These are phyloP conservation scores for Thalassiosira livingstoniorum DNA, from an alignment of 352 stramenopile species.

Conservation along the genomic window DNA sequence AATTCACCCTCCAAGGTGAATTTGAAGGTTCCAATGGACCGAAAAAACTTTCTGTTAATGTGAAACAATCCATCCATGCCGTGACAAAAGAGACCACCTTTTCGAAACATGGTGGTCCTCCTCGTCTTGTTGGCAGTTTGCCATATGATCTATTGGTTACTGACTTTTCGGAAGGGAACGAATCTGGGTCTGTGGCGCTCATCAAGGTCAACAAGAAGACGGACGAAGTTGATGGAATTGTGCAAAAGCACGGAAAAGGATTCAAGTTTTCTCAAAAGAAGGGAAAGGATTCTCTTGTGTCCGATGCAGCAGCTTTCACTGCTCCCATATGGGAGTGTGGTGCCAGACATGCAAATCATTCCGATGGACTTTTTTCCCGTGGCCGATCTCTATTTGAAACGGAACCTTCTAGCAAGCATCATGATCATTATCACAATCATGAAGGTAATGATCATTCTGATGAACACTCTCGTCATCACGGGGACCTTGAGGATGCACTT, in stretches of 20 bases:
- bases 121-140: not conserved
- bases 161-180: too few relatives aligned
- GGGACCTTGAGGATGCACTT: not conserved
- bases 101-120: not conserved
- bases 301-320: slow-evolving; percentile 2
- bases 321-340: slow-evolving; percentile 8
- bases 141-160: not conserved
- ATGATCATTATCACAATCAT: not conserved
- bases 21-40: not conserved
- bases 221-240: slow-evolving; percentile 10
- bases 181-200: not conserved
- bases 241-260: slow-evolving; percentile 2
- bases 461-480: slow-evolving; percentile 9
- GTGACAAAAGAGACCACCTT: slow-evolving; percentile 5
- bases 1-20: not conserved
- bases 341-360: not conserved
- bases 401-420: too few relatives aligned
- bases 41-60: not conserved
- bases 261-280: slow-evolving; percentile 17
- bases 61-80: not conserved
- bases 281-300: not conserved
- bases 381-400: not conserved
- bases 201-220: slow-evolving; percentile 7
- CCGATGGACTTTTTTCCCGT: not conserved
- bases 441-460: not conserved